Evolutionary conservation across 495 filamentous ascomycete genomes (phyloP).

Genomic region (Usnea hakonensis): DNA sequence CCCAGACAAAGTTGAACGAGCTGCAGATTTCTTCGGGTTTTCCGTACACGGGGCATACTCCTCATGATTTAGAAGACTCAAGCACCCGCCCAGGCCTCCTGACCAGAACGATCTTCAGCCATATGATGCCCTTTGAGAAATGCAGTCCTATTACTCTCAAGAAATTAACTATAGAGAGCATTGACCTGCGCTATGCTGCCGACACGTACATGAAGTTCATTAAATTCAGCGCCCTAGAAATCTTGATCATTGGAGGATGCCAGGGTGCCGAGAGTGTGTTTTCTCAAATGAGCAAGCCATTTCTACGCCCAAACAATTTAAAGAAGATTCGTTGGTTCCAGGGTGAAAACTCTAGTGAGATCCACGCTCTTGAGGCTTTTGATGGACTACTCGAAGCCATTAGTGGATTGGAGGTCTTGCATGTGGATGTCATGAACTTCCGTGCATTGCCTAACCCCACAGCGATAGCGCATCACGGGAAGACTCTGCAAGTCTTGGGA

Average conservation of each 20-base stretch:
- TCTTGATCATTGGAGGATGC: slow-evolving; percentile 11
- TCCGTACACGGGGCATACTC: background rate
- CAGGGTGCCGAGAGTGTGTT: slow-evolving; percentile 10
- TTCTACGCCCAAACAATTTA: slow-evolving; percentile 13
- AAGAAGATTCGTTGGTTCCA: slow-evolving; percentile 15
- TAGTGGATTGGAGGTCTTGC: slow-evolving; percentile 8
- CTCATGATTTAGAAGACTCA: slow-evolving; percentile 10
- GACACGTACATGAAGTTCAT: slow-evolving; percentile 18
- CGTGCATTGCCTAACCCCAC: slow-evolving; percentile 1
- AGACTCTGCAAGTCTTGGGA: slow-evolving; percentile 6
- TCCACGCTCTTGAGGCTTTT: slow-evolving; percentile 16
- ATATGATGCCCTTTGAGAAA: slow-evolving; percentile 11
- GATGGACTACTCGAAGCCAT: slow-evolving; percentile 11
- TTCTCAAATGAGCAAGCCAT: slow-evolving; percentile 13
- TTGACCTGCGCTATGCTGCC: slow-evolving; percentile 13
- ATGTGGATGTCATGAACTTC: slow-evolving; percentile 11
- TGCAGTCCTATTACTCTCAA: slow-evolving; percentile 10
- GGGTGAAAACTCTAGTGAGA: slow-evolving; percentile 4
- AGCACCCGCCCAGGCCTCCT: slow-evolving; percentile 13
- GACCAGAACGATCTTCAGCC: slow-evolving; percentile 11
- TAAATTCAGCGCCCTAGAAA: slow-evolving; percentile 14
- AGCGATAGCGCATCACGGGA: slow-evolving; percentile 12
- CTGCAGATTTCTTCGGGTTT: slow-evolving; percentile 11
- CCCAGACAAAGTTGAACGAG: slow-evolving; percentile 12
- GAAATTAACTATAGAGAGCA: slow-evolving; percentile 13